A percentile compares a stretch with the other conserved stretches of the same genome.
These are phyloP conservation scores for Logfia minima DNA, from an alignment of 129 eudicot genomes.

Conservation along the genomic window DNA sequence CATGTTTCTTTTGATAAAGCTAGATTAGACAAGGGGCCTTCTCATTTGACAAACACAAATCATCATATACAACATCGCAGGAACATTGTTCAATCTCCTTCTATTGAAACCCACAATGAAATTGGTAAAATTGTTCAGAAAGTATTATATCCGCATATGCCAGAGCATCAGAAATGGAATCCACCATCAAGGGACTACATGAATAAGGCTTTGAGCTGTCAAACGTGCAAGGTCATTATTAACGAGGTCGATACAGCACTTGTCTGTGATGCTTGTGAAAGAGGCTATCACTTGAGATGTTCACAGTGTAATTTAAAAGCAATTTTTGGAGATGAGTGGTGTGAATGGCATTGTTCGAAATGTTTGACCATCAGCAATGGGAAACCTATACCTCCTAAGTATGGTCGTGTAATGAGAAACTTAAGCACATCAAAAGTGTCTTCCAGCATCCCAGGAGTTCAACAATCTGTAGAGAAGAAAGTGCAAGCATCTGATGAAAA, in stretches of 20 bases:
- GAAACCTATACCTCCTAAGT: slow-evolving; percentile 68
- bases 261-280: slow-evolving; percentile 87
- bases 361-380: slow-evolving; percentile 62
- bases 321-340: slow-evolving; percentile 47
- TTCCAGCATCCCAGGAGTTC: slow-evolving; percentile 38
- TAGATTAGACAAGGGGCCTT: background rate
- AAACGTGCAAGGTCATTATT: slow-evolving; percentile 45
- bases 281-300: slow-evolving; percentile 66
- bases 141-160: slow-evolving; percentile 40
- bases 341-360: slow-evolving; percentile 64
- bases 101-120: slow-evolving; percentile 30
- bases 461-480: slow-evolving; percentile 33
- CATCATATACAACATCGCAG: background rate
- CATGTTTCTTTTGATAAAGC: background rate
- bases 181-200: slow-evolving; percentile 77
- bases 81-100: background rate
- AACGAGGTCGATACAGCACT: slow-evolving; percentile 55
- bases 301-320: slow-evolving; percentile 49
- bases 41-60: background rate
- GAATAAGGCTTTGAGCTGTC: slow-evolving; percentile 67
- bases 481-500: background rate
- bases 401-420: slow-evolving; percentile 69
- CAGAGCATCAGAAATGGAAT: slow-evolving; percentile 53
- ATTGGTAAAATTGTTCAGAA: slow-evolving; percentile 60
- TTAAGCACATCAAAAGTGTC: slow-evolving; percentile 34